These are phyloP conservation scores for Castanea crenata DNA, from an alignment of 306 rosid genomes.

Conservation along the genomic window DNA sequence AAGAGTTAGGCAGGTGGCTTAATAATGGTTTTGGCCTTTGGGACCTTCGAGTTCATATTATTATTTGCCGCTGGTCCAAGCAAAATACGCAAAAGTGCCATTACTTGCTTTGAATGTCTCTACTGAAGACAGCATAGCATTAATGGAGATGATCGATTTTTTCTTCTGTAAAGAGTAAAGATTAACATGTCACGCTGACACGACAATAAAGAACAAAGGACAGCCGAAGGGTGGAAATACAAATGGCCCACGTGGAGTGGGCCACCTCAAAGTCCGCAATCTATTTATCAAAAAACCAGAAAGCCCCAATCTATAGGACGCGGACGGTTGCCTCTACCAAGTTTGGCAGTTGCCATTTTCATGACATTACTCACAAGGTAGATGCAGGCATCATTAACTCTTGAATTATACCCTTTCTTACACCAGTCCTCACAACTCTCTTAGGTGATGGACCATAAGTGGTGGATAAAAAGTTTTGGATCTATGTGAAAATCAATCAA, in stretches of 20 bases:
- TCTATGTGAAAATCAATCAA: too few relatives aligned
- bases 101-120: neutral
- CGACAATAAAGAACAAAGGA: neutral
- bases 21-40: neutral
- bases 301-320: neutral
- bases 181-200: neutral
- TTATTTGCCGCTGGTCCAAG: neutral
- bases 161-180: neutral
- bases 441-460: too few relatives aligned
- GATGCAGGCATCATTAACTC: too few relatives aligned
- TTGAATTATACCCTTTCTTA: too few relatives aligned
- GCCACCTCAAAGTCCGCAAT: neutral
- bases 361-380: too few relatives aligned
- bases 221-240: neutral
- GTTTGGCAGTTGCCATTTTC: too few relatives aligned
- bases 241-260: neutral
- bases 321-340: too few relatives aligned
- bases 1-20: too few relatives aligned
- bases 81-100: neutral
- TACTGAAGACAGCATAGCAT: neutral
- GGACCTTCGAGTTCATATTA: neutral
- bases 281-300: too few relatives aligned
- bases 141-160: neutral
- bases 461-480: too few relatives aligned
- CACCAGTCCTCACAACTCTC: too few relatives aligned